phyloP scores from a whole-genome alignment of 306 rosid species.

The Sphenostylis stenocarpa region DNA sequence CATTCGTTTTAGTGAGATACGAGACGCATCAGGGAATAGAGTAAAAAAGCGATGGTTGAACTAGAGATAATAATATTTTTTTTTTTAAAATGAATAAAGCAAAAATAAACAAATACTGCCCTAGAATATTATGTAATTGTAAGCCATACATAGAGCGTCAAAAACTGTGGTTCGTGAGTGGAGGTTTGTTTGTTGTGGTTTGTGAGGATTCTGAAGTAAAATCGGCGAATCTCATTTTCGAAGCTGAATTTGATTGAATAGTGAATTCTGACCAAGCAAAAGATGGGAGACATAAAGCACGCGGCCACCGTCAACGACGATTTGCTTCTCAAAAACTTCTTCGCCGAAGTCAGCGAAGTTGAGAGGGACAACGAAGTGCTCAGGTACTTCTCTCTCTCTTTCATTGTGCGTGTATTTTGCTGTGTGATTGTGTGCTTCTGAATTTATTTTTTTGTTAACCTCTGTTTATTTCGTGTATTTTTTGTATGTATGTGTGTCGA shows the following conservation, averaged over 20 bases:
- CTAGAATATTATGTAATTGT: background rate
- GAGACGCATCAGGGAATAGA: no score
- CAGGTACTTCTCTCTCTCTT: conserved; percentile 47
- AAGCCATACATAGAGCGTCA: background rate
- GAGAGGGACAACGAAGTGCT: conserved; percentile 93
- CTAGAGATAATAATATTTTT: no score
- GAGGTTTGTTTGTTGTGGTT: conserved; percentile 21
- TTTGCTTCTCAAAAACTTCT: conserved; percentile 92
- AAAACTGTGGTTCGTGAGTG: background rate
- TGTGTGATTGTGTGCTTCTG: background rate
- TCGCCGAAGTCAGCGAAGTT: conserved; percentile 97
- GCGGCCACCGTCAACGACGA: conserved; percentile 51
- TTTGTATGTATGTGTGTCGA: background rate
- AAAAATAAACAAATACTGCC: background rate
- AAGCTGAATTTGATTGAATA: conserved; percentile 5
- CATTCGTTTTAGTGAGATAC: no score
- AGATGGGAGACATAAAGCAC: conserved; percentile 48
- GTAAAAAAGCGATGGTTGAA: no score
- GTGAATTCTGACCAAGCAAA: background rate
- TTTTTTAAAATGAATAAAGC: no score
- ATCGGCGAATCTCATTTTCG: background rate
- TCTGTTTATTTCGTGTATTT: background rate
- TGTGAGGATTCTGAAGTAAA: conserved; percentile 3
- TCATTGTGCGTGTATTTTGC: background rate
- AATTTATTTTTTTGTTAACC: background rate